Evolutionary conservation across 2,329 filamentous ascomycete species (phyloP).

Genomic region (Esteya vermicola): DNA sequence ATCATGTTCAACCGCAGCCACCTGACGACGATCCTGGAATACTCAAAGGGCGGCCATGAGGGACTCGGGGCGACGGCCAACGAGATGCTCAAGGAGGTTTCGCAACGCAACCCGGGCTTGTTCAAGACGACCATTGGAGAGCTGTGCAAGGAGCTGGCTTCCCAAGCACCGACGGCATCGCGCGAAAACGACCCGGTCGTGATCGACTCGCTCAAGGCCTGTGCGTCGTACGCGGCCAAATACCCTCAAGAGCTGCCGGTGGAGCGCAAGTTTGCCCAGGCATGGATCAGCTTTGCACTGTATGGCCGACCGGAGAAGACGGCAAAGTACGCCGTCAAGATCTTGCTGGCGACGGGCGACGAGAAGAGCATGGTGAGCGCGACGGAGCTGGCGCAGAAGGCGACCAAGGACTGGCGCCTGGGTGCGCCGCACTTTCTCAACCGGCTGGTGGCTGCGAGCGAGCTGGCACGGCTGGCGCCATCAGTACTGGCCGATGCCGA

Average conservation of each 20-base stretch:
- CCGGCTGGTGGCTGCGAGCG: constrained; percentile 56
- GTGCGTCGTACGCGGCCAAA: constrained; percentile 77
- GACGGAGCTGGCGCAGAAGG: constrained; percentile 66
- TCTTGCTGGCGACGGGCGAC: constrained; percentile 61
- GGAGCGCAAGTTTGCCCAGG: constrained; percentile 67
- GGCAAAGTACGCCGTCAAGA: constrained; percentile 86
- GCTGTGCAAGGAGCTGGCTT: constrained; percentile 72
- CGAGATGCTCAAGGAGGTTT: constrained; percentile 84
- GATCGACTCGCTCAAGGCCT: constrained; percentile 89
- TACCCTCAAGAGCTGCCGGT: constrained; percentile 73
- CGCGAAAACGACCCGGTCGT: constrained; percentile 56
- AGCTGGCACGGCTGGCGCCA: constrained; percentile 62
- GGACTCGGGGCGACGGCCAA: constrained; percentile 68
- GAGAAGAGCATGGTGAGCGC: constrained; percentile 72
- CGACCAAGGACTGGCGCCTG: constrained; percentile 60
- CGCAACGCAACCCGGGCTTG: constrained; percentile 72
- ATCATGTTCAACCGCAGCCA: constrained; percentile 92
- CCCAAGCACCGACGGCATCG: constrained; percentile 59
- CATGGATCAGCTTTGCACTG: constrained; percentile 69
- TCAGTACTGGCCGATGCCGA: constrained; percentile 58
- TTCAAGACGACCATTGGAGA: constrained; percentile 89
- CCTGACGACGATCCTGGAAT: constrained; percentile 77
- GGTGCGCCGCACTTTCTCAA: constrained; percentile 61
- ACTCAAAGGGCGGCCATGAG: constrained; percentile 69
- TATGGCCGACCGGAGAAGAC: constrained; percentile 69